phyloP scores from a whole-genome alignment of 1,284 basidiomycete species.

The Tilletia indica region DNA sequence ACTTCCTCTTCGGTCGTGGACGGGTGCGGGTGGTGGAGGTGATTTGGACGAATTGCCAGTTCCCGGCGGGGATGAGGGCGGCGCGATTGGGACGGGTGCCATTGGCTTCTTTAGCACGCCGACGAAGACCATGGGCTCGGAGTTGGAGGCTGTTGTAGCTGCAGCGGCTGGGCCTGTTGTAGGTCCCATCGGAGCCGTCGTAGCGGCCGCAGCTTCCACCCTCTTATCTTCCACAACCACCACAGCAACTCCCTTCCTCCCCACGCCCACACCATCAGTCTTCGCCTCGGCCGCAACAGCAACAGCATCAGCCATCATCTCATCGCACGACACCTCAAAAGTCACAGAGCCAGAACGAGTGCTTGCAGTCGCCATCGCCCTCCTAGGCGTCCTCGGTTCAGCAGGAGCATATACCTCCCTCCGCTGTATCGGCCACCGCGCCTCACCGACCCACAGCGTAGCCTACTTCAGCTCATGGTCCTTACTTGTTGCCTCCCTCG shows the following conservation, averaged over 20 bases:
- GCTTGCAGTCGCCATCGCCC: slow-evolving; percentile 64
- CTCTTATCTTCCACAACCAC: no score
- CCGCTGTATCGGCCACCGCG: slow-evolving; percentile 70
- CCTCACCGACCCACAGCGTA: slow-evolving; percentile 72
- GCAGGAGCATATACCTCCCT: slow-evolving; percentile 68
- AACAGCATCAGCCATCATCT: not conserved
- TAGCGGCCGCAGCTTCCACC: not conserved
- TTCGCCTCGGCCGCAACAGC: not conserved
- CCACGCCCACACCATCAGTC: not conserved
- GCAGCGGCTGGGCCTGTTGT: not conserved
- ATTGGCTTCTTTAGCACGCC: not conserved
- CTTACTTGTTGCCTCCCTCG: slow-evolving; percentile 62
- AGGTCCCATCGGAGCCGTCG: not conserved
- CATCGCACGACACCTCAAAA: not conserved
- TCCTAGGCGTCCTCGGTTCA: slow-evolving; percentile 66
- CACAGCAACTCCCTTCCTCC: not conserved
- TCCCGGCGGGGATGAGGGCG: not conserved
- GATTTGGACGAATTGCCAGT: not conserved
- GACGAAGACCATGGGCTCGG: not conserved
- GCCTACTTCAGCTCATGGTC: slow-evolving; percentile 68
- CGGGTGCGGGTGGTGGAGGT: not conserved
- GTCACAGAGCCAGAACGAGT: slow-evolving; percentile 60
- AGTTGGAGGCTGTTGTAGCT: not conserved
- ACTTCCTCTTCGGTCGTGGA: slow-evolving; percentile 32
- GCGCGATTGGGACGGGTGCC: not conserved